phyloP scores from a whole-genome alignment of 768 basidiomycete species.

The Pleurotus citrinopileatus region DNA sequence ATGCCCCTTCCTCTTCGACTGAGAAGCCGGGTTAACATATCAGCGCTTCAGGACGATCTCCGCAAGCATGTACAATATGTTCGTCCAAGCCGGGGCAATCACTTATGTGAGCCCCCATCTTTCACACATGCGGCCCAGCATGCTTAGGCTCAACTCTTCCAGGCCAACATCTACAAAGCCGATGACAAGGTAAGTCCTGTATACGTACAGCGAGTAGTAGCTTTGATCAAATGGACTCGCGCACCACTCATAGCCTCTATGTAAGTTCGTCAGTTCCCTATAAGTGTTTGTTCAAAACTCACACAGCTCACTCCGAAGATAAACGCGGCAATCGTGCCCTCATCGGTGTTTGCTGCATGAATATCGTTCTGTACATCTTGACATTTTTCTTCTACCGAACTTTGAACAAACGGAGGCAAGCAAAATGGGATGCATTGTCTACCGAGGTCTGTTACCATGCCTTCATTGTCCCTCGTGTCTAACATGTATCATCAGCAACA shows the following conservation, averaged over 20 bases:
- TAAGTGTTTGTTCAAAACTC: too few species aligned
- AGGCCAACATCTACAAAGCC: slow-evolving; percentile 54
- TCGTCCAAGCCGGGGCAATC: slow-evolving; percentile 56
- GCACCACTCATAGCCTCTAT: slow-evolving; percentile 24
- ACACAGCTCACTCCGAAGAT: too few species aligned
- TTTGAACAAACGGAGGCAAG: slow-evolving; percentile 46
- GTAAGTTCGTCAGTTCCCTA: slow-evolving; percentile 19
- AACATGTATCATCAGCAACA: slow-evolving; percentile 38
- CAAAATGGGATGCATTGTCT: slow-evolving; percentile 49
- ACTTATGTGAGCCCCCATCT: slow-evolving; percentile 34
- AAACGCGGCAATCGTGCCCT: slow-evolving; percentile 57
- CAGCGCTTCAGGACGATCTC: slow-evolving; percentile 34
- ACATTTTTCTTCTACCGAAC: slow-evolving; percentile 55
- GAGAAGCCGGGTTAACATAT: not conserved
- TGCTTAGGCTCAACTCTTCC: slow-evolving; percentile 4
- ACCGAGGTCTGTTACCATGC: slow-evolving; percentile 42
- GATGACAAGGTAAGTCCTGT: slow-evolving; percentile 42
- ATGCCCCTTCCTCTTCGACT: slow-evolving; percentile 18
- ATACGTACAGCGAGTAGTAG: not conserved
- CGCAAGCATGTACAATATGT: slow-evolving; percentile 59
- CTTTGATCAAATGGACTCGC: not conserved
- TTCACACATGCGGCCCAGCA: not conserved
- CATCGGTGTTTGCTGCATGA: slow-evolving; percentile 52
- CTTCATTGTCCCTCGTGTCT: not conserved
- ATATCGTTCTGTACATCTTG: slow-evolving; percentile 47